Conservation (phyloP, 208 protist species). For the Leishmania mexicana region DNA sequence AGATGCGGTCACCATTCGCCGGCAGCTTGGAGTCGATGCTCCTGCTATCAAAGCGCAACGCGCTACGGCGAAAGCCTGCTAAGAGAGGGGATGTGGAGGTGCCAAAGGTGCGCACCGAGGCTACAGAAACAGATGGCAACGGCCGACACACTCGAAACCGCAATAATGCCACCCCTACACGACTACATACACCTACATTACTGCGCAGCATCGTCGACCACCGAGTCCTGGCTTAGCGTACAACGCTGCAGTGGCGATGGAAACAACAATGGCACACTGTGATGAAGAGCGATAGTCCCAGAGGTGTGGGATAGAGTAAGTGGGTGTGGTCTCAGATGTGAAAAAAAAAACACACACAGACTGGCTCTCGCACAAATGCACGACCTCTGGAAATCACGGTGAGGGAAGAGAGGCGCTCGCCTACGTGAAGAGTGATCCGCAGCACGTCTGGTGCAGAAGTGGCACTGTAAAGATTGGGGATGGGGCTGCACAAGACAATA, state of each 20-base stretch:
- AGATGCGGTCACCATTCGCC: not conserved
- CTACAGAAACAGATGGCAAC: not conserved
- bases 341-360: too few relatives aligned
- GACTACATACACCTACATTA: not conserved
- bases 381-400: not conserved
- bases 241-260: not conserved
- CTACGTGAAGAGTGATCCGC: not conserved
- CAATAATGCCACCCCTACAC: slow-evolving; percentile 1
- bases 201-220: slow-evolving; percentile 1
- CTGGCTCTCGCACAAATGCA: not conserved
- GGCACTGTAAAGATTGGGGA: not conserved
- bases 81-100: slow-evolving; percentile 8
- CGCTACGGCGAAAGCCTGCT: not conserved
- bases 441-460: not conserved
- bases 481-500: not conserved
- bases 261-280: not conserved
- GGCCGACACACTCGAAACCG: not conserved
- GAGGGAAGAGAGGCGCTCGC: not conserved
- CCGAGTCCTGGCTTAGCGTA: not conserved
- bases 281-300: not conserved
- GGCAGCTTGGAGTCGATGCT: not conserved
- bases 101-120: slow-evolving; percentile 4
- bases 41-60: slow-evolving; percentile 4
- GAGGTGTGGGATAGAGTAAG: not conserved
- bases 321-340: not conserved